Evolutionary conservation across 768 basidiomycete species (phyloP), one percentile per base, ranked within the genome.

Genomic region (Tulasnella sp.): DNA sequence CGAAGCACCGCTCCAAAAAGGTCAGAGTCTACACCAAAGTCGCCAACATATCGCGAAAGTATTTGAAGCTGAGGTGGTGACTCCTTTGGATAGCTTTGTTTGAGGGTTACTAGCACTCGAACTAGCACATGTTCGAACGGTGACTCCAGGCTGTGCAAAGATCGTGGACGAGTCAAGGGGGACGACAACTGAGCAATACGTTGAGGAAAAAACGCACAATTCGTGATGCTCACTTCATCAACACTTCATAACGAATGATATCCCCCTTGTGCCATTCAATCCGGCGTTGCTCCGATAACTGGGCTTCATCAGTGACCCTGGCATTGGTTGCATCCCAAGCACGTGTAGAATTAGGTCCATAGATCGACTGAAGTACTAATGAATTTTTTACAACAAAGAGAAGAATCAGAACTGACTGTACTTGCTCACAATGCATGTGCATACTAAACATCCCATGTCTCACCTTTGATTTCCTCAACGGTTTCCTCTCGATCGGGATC

Each of bases 11-110:
- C 73, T 20, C 85, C 86, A 60, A 91, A 92, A 15, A 91, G 72
- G 13, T 64, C 63, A 7, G 83, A 67, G 58, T 86, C 79, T 1
- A 83, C 80, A 16, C 81, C 78, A 59, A 80, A 90, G 2, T 83
- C 70, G 2, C 86, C 86, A 41, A 92, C 66, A 64, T 91, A 92
- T 20, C 78, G 78, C 3, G 86, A 89, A 24, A 90, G 74, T 0
- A 90, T 76, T 60, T 90, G 89, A 0, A 91, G 70, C 59, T 88
- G 85, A 1, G 89, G 88, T 2, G 86, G 76, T 0, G 77, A 72
- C 2, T 71, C 65, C 1, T 72, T 62, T 0, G 89, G 89, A 61
- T 92, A 92, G 25, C 61, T 64, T 27, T 61, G 60, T 15, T 70
- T 68, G 6, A 74, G 62, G 12, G 73, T 70, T 19, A 73, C 68